phyloP scores from a whole-genome alignment of 1,284 basidiomycete species.

The Rhizoctonia solani region DNA sequence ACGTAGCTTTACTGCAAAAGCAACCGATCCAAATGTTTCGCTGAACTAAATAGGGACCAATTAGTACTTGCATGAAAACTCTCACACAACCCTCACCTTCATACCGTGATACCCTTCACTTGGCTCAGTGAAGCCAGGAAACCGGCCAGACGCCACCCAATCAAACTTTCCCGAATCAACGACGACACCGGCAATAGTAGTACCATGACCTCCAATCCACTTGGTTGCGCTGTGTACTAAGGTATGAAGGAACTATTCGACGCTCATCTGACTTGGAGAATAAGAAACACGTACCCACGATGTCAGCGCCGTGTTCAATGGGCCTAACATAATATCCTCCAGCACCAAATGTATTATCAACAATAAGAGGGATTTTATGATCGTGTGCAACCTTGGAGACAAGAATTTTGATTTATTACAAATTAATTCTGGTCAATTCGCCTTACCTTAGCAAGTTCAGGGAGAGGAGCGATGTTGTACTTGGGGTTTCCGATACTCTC shows the following conservation, averaged over 20 bases:
- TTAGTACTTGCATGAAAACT: conserved; percentile 36
- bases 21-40: conserved; percentile 73
- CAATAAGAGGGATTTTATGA: conserved; percentile 75
- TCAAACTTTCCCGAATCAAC: conserved; percentile 86
- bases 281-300: conserved; percentile 56
- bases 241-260: conserved; percentile 39
- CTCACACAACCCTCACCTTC: conserved; percentile 41
- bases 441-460: conserved; percentile 69
- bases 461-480: conserved; percentile 73
- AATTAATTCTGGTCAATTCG: background rate
- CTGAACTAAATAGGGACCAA: conserved; percentile 55
- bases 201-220: conserved; percentile 72
- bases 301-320: conserved; percentile 80
- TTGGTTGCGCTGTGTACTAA: conserved; percentile 89
- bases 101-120: conserved; percentile 82
- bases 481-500: conserved; percentile 88
- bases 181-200: conserved; percentile 83
- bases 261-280: background rate
- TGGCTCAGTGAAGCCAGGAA: conserved; percentile 82
- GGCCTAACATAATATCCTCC: conserved; percentile 77
- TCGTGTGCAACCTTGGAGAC: conserved; percentile 61
- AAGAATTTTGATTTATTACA: background rate
- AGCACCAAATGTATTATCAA: conserved; percentile 91
- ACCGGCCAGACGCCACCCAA: conserved; percentile 76
- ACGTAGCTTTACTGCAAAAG: conserved; percentile 76